Percentiles rank a stretch among this genome's conserved stretches.
Conservation (phyloP, 371 early-diverging fungal species). For the Saksenaea oblongispora region DNA sequence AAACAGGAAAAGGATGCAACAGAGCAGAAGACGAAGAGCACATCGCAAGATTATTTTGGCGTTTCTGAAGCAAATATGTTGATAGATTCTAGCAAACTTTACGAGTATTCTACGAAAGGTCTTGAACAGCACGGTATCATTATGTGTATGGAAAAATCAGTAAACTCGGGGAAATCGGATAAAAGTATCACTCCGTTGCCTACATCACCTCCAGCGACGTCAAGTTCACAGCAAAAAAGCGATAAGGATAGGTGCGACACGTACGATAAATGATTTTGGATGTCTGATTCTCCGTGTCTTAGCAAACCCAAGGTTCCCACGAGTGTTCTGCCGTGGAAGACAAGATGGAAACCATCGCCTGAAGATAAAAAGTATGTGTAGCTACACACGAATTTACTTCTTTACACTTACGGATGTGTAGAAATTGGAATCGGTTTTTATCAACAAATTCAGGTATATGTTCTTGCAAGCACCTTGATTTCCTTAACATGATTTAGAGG, state of each 20-base stretch:
- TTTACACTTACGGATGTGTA: conserved; percentile 7
- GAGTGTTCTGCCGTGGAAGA: conserved; percentile 53
- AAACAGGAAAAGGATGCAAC: conserved; percentile 7
- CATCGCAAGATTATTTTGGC: neutral
- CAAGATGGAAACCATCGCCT: conserved; percentile 53
- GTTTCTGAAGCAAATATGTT: neutral
- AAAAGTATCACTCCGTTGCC: neutral
- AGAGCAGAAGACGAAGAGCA: neutral
- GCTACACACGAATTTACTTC: too few relatives aligned
- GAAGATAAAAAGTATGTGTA: conserved; percentile 53
- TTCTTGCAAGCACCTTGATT: neutral
- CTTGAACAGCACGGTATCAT: conserved; percentile 2
- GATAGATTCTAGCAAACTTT: conserved; percentile 28
- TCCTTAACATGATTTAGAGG: conserved; percentile 35
- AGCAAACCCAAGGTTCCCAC: conserved; percentile 38
- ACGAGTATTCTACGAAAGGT: conserved; percentile 26
- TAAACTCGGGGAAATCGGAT: neutral
- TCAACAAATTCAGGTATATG: conserved; percentile 59
- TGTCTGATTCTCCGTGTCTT: neutral
- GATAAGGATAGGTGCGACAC: conserved; percentile 34
- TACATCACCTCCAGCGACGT: neutral
- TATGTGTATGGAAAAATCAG: neutral
- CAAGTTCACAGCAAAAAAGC: conserved; percentile 1
- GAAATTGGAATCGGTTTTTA: conserved; percentile 69
- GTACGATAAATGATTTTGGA: neutral